Conservation (phyloP, 169 alveolate genomes). For the Plasmodium ovale region DNA sequence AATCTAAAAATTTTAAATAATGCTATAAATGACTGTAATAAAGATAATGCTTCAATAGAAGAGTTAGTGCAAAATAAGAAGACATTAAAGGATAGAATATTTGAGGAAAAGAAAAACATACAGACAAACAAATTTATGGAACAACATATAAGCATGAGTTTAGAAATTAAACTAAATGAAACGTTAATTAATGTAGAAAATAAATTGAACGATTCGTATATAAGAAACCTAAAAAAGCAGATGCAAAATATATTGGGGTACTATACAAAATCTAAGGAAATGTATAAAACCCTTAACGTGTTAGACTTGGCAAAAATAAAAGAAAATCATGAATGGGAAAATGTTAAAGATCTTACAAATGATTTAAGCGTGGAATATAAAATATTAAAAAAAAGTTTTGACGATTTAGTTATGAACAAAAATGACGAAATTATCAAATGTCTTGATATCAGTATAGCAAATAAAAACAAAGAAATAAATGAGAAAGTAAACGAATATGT, state of each 20-base stretch:
- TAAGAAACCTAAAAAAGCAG: not conserved
- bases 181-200: not conserved
- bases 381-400: constrained; percentile 11
- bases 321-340: constrained; percentile 22
- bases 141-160: not conserved
- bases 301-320: constrained; percentile 5
- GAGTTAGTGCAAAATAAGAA: not conserved
- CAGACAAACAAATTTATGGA: constrained; percentile 9
- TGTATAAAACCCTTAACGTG: not conserved
- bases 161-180: constrained; percentile 5
- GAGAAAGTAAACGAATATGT: not conserved
- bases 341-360: not conserved
- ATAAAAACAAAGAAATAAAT: constrained; percentile 6
- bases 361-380: constrained; percentile 7
- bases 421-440: constrained; percentile 6
- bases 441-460: not conserved
- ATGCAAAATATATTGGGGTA: not conserved
- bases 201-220: not conserved
- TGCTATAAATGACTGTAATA: constrained; percentile 18
- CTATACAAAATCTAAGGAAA: constrained; percentile 12
- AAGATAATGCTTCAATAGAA: not conserved
- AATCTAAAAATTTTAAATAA: constrained; percentile 12
- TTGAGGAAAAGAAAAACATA: not conserved
- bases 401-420: not conserved
- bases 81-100: not conserved